A percentile compares a stretch with the other conserved stretches of the same genome.
Conservation (phyloP, 306 rosid species). For the Malus asiatica region DNA sequence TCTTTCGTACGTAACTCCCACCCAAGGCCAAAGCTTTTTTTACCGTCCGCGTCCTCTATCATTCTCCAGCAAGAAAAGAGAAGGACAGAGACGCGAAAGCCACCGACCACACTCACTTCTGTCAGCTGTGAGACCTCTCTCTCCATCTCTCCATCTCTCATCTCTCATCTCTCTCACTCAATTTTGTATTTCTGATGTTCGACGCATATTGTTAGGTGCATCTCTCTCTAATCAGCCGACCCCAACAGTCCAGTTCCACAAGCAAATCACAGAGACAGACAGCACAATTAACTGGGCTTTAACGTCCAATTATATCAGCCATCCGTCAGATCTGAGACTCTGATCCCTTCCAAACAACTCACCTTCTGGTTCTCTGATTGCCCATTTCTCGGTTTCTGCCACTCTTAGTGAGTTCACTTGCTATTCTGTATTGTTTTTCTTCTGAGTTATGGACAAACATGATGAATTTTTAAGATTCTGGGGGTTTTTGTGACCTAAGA, state of each 20-base stretch:
- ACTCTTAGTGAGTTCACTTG: neutral
- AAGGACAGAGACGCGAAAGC: neutral
- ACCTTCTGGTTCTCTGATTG: neutral
- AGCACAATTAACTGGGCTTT: slow-evolving; percentile 5
- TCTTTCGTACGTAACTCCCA: neutral
- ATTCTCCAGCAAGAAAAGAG: neutral
- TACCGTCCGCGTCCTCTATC: neutral
- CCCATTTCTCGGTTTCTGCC: neutral
- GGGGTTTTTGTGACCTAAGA: neutral
- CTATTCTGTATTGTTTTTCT: neutral
- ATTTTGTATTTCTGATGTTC: neutral
- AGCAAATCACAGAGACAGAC: neutral
- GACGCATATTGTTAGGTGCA: slow-evolving; percentile 1
- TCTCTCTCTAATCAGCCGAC: neutral
- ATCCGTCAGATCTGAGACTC: slow-evolving; percentile 19
- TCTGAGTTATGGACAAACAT: neutral
- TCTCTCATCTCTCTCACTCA: neutral
- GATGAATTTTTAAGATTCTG: neutral
- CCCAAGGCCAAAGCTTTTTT: neutral
- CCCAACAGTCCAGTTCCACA: neutral
- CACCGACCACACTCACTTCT: neutral
- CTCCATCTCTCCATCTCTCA: neutral
- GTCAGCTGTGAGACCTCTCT: neutral
- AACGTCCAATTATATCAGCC: neutral
- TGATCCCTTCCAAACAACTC: neutral